A percentile compares a stretch with the other conserved stretches of the same genome.
Evolutionary conservation across 2,329 filamentous ascomycete species (phyloP).

Genomic region (Diaporthe aspalathi): DNA sequence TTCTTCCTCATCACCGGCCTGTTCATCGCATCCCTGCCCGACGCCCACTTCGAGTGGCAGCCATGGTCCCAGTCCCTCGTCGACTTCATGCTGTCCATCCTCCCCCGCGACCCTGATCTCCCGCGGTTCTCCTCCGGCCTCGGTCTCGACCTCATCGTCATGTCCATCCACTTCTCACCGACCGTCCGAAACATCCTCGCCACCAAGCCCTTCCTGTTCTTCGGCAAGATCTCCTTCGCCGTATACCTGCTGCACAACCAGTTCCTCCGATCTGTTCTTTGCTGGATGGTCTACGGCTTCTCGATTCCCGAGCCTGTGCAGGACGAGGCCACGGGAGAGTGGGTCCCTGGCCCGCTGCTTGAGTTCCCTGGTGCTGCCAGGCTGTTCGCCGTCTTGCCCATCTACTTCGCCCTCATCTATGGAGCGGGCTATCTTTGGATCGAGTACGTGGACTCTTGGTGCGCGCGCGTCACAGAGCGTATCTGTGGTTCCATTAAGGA

Average conservation of each 20-base stretch:
- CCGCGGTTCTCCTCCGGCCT: conserved; percentile 39
- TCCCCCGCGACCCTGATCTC: conserved; percentile 38
- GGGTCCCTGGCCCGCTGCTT: conserved; percentile 36
- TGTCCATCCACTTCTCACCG: conserved; percentile 39
- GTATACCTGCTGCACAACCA: conserved; percentile 40
- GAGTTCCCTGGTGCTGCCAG: conserved; percentile 35
- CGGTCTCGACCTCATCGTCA: conserved; percentile 38
- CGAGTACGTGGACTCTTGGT: conserved; percentile 38
- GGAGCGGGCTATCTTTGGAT: conserved; percentile 38
- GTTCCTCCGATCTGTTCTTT: conserved; percentile 39
- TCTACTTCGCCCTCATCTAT: conserved; percentile 38
- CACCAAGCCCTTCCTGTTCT: conserved; percentile 38
- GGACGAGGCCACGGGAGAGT: conserved; percentile 36
- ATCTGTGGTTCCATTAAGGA: conserved; percentile 48
- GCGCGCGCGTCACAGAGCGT: conserved; percentile 40
- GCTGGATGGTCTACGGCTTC: conserved; percentile 40
- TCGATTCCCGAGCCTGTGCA: conserved; percentile 36
- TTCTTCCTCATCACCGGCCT: conserved; percentile 37
- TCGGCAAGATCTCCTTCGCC: conserved; percentile 39
- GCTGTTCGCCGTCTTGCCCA: conserved; percentile 37
- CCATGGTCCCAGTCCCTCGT: conserved; percentile 38
- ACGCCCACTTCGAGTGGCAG: conserved; percentile 38
- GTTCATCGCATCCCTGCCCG: conserved; percentile 38
- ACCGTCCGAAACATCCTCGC: conserved; percentile 35
- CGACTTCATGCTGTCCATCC: conserved; percentile 37